Conservation (phyloP, 2,329 filamentous ascomycete species). For the Xylaria arbuscula region DNA sequence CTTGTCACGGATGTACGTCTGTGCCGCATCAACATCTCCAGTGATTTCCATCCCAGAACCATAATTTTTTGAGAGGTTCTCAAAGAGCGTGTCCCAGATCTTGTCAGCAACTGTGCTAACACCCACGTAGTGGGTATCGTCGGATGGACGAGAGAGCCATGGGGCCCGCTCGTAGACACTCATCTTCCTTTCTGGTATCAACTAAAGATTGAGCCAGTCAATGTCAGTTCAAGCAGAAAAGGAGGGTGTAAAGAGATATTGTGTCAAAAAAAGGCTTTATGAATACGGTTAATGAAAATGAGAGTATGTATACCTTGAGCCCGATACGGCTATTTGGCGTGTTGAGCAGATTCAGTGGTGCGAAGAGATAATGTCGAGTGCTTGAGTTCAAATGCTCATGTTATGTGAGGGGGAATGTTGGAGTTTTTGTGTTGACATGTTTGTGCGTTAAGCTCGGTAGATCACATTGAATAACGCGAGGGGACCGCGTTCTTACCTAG, state of each 20-base stretch:
- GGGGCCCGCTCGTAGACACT: background rate
- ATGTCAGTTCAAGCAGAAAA: background rate
- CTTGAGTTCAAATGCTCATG: background rate
- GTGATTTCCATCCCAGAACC: background rate
- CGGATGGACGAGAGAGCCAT: background rate
- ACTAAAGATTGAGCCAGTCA: background rate
- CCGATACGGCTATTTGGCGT: background rate
- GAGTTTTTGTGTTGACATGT: background rate
- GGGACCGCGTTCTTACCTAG: background rate
- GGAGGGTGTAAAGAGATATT: background rate
- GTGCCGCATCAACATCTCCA: slow-evolving; percentile 5
- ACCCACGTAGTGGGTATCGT: slow-evolving; percentile 6
- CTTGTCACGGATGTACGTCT: background rate
- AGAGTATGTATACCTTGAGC: background rate
- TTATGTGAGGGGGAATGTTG: background rate
- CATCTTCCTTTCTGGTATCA: slow-evolving; percentile 1
- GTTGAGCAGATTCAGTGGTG: background rate
- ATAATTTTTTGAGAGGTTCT: slow-evolving; percentile 12
- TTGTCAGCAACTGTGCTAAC: background rate
- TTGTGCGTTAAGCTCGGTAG: background rate
- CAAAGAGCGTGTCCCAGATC: slow-evolving; percentile 12
- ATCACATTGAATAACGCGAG: too few species aligned
- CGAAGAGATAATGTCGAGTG: background rate
- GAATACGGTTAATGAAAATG: background rate
- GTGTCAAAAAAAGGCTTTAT: background rate